Evolutionary conservation across 2,329 filamentous ascomycete genomes (phyloP), one percentile per base, ranked within the genome.

Genomic region (Leptographium galeiforme): DNA sequence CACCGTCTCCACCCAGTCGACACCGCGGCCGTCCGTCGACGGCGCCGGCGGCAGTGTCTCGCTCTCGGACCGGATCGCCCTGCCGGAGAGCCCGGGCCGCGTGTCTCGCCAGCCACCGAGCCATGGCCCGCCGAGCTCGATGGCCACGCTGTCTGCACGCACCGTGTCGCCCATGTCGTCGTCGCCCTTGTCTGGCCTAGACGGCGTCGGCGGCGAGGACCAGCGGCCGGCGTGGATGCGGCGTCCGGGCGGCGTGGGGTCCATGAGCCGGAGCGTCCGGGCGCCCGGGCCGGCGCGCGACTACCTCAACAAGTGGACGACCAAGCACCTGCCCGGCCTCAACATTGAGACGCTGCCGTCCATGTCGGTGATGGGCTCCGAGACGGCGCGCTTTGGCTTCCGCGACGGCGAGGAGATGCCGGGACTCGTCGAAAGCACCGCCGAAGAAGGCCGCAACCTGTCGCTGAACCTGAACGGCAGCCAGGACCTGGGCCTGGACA

Each of bases 211-310:
- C 30, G 32, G 50, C 6, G 63, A 64, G 4, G 72, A 75, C 48
- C 56, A 59, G 13, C 63, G 69, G 25, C 73, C 79, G 2, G 72
- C 73, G 6, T 85, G 87, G 72, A 83, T 96, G 67, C 79, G 84
- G 44, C 86, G 88, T 1, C 89, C 91, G 2, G 91, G 91, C 19
- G 91, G 89, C 14, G 88, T 97, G 1, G 91, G 91, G 8, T 89
- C 88, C 0, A 78, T 97, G 66, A 77, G 76, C 38, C 79, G 78
- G 60, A 81, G 79, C 59, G 81, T 87, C 36, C 79, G 82, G 51
- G 79, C 78, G 13, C 87, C 88, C 0, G 91, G 91, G 0, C 90
- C 91, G 4, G 89, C 87, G 8, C 82, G 85, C 59, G 91, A 97
- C 65, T 81, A 82, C 7, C 71, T 97, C 56, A 96, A 91, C 65